Percentiles rank a stretch among this genome's conserved stretches.
Conservation (phyloP, 345 rosid genomes). For the Acer yangbiense region DNA sequence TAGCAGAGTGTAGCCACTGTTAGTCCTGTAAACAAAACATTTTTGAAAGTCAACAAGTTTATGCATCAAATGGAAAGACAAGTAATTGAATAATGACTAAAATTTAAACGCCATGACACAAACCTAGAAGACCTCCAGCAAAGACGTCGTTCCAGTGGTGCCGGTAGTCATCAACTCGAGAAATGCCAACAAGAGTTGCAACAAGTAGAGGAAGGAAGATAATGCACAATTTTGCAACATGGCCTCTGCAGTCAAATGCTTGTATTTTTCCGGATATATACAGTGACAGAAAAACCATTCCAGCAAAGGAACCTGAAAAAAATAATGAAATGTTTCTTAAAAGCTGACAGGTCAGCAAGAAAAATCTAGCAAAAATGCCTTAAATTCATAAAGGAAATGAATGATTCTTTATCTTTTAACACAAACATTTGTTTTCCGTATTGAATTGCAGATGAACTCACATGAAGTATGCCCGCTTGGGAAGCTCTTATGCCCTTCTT, state of each 20-base stretch:
- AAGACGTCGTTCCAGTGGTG: constrained; percentile 91
- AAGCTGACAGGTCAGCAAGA: background rate
- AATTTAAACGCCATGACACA: constrained; percentile 8
- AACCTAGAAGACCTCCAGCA: constrained; percentile 79
- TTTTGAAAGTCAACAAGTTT: constrained; percentile 12
- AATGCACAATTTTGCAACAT: constrained; percentile 70
- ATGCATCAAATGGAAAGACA: background rate
- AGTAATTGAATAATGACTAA: background rate
- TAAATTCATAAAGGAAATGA: background rate
- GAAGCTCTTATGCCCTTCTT: constrained; percentile 92
- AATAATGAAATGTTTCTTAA: background rate
- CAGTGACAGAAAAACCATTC: constrained; percentile 56
- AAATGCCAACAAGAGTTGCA: constrained; percentile 70
- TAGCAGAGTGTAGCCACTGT: constrained; percentile 61
- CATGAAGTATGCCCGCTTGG: constrained; percentile 93
- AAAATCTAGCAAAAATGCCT: constrained; percentile 3
- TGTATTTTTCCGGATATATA: constrained; percentile 72
- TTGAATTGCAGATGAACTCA: constrained; percentile 29
- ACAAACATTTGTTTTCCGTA: constrained; percentile 1
- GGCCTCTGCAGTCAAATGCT: constrained; percentile 70
- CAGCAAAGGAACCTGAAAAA: constrained; percentile 70
- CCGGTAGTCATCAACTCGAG: constrained; percentile 89
- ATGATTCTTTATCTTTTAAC: constrained; percentile 2
- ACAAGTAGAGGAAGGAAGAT: constrained; percentile 62
- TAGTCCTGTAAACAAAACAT: constrained; percentile 43